Evolutionary conservation across 2,329 filamentous ascomycete genomes (phyloP).

Genomic region (Phaeosphaeria sp.): DNA sequence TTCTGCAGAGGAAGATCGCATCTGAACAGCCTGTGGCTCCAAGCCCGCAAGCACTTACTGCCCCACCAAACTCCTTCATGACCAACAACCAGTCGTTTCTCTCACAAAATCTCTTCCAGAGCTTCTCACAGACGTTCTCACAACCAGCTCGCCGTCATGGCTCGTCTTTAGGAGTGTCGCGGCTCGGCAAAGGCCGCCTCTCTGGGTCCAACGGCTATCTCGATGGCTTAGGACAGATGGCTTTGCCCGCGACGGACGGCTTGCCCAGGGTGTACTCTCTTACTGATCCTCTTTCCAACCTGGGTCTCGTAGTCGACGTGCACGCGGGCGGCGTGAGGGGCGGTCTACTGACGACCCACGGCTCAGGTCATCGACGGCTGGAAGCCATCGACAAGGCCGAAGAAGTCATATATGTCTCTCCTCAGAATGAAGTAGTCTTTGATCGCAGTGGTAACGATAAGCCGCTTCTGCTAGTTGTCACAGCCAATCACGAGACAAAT

Average conservation of each 20-base stretch:
- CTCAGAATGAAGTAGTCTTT: conserved; percentile 62
- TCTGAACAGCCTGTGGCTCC: conserved; percentile 49
- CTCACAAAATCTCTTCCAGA: conserved; percentile 61
- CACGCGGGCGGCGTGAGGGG: conserved; percentile 36
- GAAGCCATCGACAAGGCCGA: conserved; percentile 77
- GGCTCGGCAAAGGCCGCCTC: conserved; percentile 28
- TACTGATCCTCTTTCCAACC: conserved; percentile 83
- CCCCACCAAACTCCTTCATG: conserved; percentile 86
- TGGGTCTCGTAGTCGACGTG: conserved; percentile 75
- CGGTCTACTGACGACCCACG: conserved; percentile 36
- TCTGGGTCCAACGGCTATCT: conserved; percentile 35
- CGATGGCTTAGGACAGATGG: conserved; percentile 39
- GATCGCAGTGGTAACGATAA: conserved; percentile 53
- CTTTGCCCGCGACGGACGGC: conserved; percentile 50
- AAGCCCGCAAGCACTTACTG: conserved; percentile 56
- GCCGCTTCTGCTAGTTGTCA: conserved; percentile 76
- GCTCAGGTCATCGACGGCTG: conserved; percentile 45
- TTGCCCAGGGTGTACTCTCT: conserved; percentile 82
- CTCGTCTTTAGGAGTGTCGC: conserved; percentile 36
- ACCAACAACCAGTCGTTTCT: conserved; percentile 43
- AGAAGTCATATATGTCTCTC: conserved; percentile 83
- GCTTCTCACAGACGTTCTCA: conserved; percentile 47
- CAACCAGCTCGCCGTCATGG: conserved; percentile 37
- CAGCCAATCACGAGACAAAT: conserved; percentile 76
- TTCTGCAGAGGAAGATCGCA: conserved; percentile 81